Evolutionary conservation across 148 eudicot genomes (phyloP), one percentile per base, ranked within the genome.

Genomic region (Pouteria glomerata): DNA sequence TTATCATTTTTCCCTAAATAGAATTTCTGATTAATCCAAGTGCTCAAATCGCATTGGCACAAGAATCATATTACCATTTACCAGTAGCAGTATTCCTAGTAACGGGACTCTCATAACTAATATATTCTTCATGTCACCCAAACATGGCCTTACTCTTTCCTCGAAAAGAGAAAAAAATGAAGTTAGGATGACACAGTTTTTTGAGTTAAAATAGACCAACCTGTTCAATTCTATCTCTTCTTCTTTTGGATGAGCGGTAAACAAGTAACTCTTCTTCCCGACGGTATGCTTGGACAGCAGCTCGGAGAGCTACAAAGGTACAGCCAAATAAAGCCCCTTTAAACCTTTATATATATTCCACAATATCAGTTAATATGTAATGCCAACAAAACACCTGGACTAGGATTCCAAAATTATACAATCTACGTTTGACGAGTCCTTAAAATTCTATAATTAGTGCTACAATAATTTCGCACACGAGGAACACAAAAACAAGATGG

Each of bases 191-290:
- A 5, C 44, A 10, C 44, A 39, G 10, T n/a, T 33, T 69, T n/a
- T 12, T 23, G 50, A 6, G 51, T 21, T 12, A 2, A 11, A 13
- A 23, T 31, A 13, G 57, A 59, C 80, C 74, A 78, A 91, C 97
- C 90, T 81, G 95, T 57, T 85, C 97, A 81, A 78, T 83, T 84
- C 81, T 87, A 73, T 89, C 97, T 81, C 87, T 85, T 77, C 90
- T 87, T 72, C 88, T 84, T 86, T 89, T 91, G 8, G 90, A 82
- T 69, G 84, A 74, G 75, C 81, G 84, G 72, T 77, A 72, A 72
- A 76, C 81, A 21, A 78, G 87, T 55, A 74, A 63, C 73, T 88
- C 91, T 76, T 89, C 93, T 82, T 92, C 97, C 67, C 96, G 82
- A 14, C 76, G 86, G 69, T 88, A 92, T 73, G 97, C 97, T 79